These are phyloP conservation scores for Pleomassaria siparia DNA, from an alignment of 2,329 filamentous ascomycete genomes.

Conservation along the genomic window DNA sequence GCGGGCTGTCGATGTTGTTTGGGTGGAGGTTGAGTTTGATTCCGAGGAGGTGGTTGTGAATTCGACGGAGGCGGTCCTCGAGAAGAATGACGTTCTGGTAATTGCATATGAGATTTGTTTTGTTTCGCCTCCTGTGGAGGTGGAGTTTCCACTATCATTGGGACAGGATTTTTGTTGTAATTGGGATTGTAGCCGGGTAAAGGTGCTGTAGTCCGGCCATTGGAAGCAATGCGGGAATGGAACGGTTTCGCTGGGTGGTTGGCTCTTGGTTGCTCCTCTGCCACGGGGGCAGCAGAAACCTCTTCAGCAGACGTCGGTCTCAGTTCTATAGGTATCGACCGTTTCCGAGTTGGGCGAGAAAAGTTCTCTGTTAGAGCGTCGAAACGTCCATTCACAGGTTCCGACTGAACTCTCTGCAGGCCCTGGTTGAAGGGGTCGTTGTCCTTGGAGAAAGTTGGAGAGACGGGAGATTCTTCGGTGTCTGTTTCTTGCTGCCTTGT, in stretches of 20 bases:
- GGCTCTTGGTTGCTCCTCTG: constrained; percentile 37
- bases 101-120: constrained; percentile 32
- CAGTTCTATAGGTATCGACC: constrained; percentile 24
- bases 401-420: constrained; percentile 68
- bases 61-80: constrained; percentile 37
- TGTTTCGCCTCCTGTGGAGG: constrained; percentile 38
- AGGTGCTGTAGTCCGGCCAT: constrained; percentile 58
- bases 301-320: constrained; percentile 28
- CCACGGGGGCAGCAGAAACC: constrained; percentile 21
- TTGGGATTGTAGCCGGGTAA: constrained; percentile 49
- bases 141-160: constrained; percentile 67
- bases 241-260: constrained; percentile 51
- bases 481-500: constrained; percentile 65
- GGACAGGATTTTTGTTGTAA: constrained; percentile 41
- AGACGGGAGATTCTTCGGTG: constrained; percentile 54
- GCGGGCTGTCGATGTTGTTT: constrained; percentile 14
- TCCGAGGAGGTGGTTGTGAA: constrained; percentile 1
- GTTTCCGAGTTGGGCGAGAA: constrained; percentile 55
- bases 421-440: constrained; percentile 48
- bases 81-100: constrained; percentile 57
- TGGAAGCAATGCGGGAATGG: constrained; percentile 59
- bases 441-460: constrained; percentile 45
- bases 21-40: constrained; percentile 16
- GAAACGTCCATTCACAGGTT: constrained; percentile 55
- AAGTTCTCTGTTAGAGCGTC: constrained; percentile 56